Evolutionary conservation across 2,329 filamentous ascomycete species (phyloP), one percentile per base, ranked within the genome.

Genomic region (Trichoderma brevicompactum): DNA sequence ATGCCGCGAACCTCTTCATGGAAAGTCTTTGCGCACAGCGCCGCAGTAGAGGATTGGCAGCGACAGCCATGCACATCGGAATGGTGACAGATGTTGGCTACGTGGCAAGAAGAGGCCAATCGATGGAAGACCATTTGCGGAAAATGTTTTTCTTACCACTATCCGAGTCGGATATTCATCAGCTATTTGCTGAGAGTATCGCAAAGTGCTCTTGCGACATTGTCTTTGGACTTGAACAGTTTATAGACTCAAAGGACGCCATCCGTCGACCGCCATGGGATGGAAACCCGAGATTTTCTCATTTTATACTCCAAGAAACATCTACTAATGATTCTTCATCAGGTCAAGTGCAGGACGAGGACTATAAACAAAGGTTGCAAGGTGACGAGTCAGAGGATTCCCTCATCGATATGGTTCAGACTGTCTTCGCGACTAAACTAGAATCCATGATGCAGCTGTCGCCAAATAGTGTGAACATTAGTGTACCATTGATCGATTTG

Each of bases 41-140:
- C 23, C 23, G 23, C 23, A 28, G 23, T 5, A 28, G 23, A 28
- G 23, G 23, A 28, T 28, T 28, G 23, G 23, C 23, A 28, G 23
- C 23, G 23, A 28, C 23, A 28, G 23, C 23, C 74, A 72, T 12
- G 72, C 78, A 4, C 49, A 13, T 52, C 28, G 49, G 12, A 7
- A 34, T 34, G 10, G 69, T 83, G 0, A 64, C 74, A 3, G 82
- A 78, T 10, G 68, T 77, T 0, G 82, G 82, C 0, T 80, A 79
- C 63, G 72, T n/a, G 5, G 19, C 32, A 10, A n/a, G 32, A 7
- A 28, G 23, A 28, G 23, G 23, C 5, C 23, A 28, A 28, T 28
- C 23, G 5, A n/a, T 19, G 53, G 13, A 23, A 59, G 19, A 50
- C 54, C 17, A 67, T 68, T 32, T 65, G 44, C 50, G 50, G 17